Conservation (phyloP, 2,329 filamentous ascomycete genomes). For the Colletotrichum sp. region DNA sequence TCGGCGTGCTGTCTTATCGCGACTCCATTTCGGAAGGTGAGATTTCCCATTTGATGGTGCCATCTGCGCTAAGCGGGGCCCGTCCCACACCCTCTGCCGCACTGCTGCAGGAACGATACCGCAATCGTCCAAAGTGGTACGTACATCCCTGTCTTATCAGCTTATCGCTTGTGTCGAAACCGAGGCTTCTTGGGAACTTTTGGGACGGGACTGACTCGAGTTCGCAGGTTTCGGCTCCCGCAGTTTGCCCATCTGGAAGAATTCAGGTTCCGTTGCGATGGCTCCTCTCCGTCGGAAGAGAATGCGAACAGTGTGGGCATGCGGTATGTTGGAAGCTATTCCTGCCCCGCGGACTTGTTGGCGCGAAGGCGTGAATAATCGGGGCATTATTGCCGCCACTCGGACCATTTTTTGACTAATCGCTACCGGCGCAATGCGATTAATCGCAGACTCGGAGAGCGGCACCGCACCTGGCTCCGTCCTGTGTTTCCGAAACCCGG, state of each 20-base stretch:
- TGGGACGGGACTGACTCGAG: not conserved
- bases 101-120: not conserved
- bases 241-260: not conserved
- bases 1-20: slow-evolving; percentile 5
- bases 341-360: not conserved
- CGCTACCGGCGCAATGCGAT: not conserved
- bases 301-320: not conserved
- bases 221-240: not conserved
- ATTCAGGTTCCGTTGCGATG: not conserved
- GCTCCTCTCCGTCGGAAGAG: not conserved
- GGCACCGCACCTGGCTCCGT: not conserved
- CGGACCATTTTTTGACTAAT: not conserved
- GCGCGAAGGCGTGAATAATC: not conserved
- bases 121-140: not conserved
- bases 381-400: not conserved
- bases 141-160: not conserved
- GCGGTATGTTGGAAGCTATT: not conserved
- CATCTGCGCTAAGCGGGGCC: slow-evolving; percentile 15
- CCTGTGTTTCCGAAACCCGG: not conserved
- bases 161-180: not conserved
- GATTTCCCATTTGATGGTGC: slow-evolving; percentile 20
- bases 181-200: not conserved
- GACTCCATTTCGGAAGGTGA: slow-evolving; percentile 10
- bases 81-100: slow-evolving; percentile 4
- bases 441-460: not conserved